Percentiles rank a stretch among this genome's conserved stretches.
Evolutionary conservation across 2,329 filamentous ascomycete genomes (phyloP).

Genomic region (Ophidiomyces ophidiicola): DNA sequence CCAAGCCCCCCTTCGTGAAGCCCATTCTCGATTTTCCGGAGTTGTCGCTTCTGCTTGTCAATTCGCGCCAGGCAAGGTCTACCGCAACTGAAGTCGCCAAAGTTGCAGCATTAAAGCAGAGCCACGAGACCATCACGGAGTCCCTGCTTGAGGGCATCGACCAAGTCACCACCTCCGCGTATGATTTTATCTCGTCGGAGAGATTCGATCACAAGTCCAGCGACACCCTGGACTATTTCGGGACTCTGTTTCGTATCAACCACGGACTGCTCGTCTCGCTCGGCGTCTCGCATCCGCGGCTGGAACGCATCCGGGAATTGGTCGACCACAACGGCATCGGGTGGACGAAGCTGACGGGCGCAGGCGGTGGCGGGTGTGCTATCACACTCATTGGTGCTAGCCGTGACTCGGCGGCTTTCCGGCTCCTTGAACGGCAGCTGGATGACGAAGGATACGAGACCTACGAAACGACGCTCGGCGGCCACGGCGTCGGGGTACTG

Average conservation of each 20-base stretch:
- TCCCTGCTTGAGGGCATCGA: slow-evolving; percentile 79
- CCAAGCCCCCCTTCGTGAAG: slow-evolving; percentile 61
- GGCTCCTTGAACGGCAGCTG: slow-evolving; percentile 53
- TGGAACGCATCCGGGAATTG: slow-evolving; percentile 83
- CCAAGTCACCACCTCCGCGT: slow-evolving; percentile 43
- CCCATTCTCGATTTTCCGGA: slow-evolving; percentile 82
- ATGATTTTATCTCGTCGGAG: slow-evolving; percentile 44
- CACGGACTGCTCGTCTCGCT: slow-evolving; percentile 84
- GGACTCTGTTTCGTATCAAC: slow-evolving; percentile 84
- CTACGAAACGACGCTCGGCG: slow-evolving; percentile 81
- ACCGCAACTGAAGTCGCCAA: slow-evolving; percentile 79
- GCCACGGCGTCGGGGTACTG: slow-evolving; percentile 85
- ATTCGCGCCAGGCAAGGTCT: slow-evolving; percentile 78
- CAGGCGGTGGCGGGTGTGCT: slow-evolving; percentile 88
- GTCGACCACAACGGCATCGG: slow-evolving; percentile 81
- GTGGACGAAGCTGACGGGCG: slow-evolving; percentile 95
- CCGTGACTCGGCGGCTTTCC: slow-evolving; percentile 44
- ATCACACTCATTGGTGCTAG: slow-evolving; percentile 76
- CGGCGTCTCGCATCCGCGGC: slow-evolving; percentile 83
- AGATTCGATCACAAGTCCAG: slow-evolving; percentile 56
- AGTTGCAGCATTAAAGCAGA: slow-evolving; percentile 58
- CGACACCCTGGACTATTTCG: slow-evolving; percentile 57
- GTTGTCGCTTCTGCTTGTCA: slow-evolving; percentile 75
- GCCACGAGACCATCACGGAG: slow-evolving; percentile 65
- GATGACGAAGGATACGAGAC: slow-evolving; percentile 62